Evolutionary conservation across 2,329 filamentous ascomycete genomes (phyloP), one percentile per base, ranked within the genome.

Genomic region (Curvularia lunata): DNA sequence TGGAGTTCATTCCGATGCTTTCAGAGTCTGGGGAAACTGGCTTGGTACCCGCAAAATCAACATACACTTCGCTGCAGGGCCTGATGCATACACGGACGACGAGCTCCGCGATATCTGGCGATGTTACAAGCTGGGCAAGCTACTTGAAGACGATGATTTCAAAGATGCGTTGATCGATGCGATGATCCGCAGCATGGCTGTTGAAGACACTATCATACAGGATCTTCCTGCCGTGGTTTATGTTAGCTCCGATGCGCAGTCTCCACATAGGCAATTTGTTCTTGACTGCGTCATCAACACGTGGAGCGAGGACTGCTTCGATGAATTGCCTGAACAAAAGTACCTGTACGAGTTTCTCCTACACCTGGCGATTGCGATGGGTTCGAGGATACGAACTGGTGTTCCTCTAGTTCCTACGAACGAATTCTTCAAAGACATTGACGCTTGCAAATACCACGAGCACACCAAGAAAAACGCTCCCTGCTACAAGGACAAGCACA

Each of bases 81-180:
- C n/a, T 8, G 4, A 12, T 5, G 2, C 0, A 7, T 12, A 5
- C 2, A 1, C 1, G 3, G 13, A 28, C 8, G 3, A n/a, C 4
- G 43, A 46, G 27, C 4, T 10, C 8, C 1, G 1, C 0, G 32
- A 5, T n/a, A 7, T 46, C 27, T 3, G 3, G 1, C 7, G 18
- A 19, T 46, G 25, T 19, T 32, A 46, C 18, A 3, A 30, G 25
- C 25, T 45, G 18, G 43, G n/a, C 25, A 9, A 13, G n/a, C 19
- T 32, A 1, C n/a, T 46, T n/a, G n/a, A 46, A 13, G 43, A 30
- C 10, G 30, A 5, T 2, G 43, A 46, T 13, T 21, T 46, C n/a
- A 46, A 30, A 16, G 43, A 46, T 13, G 43, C 43, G 2, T 13
- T 30, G 5, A 12, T 46, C 9, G 43, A 46, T 13, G 9, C 2